Conservation (phyloP, 2,329 filamentous ascomycete species). For the Metarhizium sp. region DNA sequence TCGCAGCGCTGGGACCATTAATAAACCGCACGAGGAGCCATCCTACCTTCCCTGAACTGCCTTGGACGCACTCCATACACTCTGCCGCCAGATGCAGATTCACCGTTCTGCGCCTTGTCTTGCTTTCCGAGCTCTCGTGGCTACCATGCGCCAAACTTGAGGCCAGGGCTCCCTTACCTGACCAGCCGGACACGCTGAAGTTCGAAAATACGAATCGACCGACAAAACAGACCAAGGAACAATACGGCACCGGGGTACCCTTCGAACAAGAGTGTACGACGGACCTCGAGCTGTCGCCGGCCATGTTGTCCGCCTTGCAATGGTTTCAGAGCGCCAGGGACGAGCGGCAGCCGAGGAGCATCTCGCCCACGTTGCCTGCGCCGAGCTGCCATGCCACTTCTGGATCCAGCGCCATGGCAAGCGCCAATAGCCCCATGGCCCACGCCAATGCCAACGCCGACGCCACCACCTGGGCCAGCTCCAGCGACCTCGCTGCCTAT, state of each 20-base stretch:
- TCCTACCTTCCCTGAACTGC: neutral
- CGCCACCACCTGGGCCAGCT: conserved; percentile 2
- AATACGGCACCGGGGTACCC: too few species aligned
- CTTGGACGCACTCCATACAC: too few species aligned
- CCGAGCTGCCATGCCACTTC: neutral
- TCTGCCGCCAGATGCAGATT: neutral
- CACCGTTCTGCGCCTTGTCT: neutral
- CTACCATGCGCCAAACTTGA: neutral
- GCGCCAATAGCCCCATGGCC: conserved; percentile 4
- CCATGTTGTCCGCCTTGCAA: conserved; percentile 14
- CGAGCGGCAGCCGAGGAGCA: conserved; percentile 1
- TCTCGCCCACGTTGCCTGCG: neutral
- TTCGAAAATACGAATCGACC: neutral
- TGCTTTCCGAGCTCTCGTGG: neutral
- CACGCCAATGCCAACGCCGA: conserved; percentile 4
- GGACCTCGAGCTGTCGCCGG: neutral
- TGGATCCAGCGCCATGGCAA: conserved; percentile 1
- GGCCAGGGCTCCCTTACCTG: neutral
- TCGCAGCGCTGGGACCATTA: neutral
- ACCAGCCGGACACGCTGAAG: too few species aligned
- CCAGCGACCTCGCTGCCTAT: conserved; percentile 10
- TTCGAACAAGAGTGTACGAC: too few species aligned
- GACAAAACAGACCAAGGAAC: neutral
- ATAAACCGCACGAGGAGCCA: neutral
- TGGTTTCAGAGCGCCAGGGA: conserved; percentile 20